Evolutionary conservation across 2,329 filamentous ascomycete species (phyloP), one percentile per base, ranked within the genome.

Genomic region (Colletotrichum simmondsii): DNA sequence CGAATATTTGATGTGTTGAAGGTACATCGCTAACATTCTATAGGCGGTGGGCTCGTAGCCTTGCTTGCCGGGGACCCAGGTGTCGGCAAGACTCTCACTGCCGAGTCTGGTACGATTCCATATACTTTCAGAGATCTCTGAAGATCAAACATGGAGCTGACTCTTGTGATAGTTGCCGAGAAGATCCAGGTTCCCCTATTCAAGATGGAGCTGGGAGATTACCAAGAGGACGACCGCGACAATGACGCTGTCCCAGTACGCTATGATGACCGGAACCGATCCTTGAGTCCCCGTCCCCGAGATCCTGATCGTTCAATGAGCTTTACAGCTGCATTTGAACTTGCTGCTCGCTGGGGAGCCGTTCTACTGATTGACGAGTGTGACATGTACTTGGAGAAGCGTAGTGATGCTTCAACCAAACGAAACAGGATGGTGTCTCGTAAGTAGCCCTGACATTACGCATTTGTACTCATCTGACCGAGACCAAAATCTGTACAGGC

Each of bases 341-440:
- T 87, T 28, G 83, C 84, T 5, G 78, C 80, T 1, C 81, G 81
- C 0, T 97, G 95, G 95, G 93, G 94, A 24, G 95, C 94, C 0
- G 93, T 98, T 7, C 85, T 97, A 0, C 88, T 97, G 3, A 89
- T 97, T 1, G 95, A 97, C 77, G 95, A 97, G 83, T 94, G 93
- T 1, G 94, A 96, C 77, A 92, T 95, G 5, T 95, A 95, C 83
- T 85, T 97, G 11, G 94, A 97, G 85, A 93, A 94, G 81, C 91
- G 95, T 2, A 93, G 94, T 60, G 70, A 71, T 12, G 30, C 42
- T 6, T 75, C 73, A 3, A 60, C 71, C 11, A 66, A 58, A 16
- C 71, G 66, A 3, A 75, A 71, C 54, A 63, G n/a, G 19, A 37
- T 73, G 61, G 73, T 75, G 2, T 71, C 69, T 1, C 69, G 72